Base-by-base conservation (phyloP, 768 basidiomycete genomes). In the Kwoniella mangroviensis region DNA sequence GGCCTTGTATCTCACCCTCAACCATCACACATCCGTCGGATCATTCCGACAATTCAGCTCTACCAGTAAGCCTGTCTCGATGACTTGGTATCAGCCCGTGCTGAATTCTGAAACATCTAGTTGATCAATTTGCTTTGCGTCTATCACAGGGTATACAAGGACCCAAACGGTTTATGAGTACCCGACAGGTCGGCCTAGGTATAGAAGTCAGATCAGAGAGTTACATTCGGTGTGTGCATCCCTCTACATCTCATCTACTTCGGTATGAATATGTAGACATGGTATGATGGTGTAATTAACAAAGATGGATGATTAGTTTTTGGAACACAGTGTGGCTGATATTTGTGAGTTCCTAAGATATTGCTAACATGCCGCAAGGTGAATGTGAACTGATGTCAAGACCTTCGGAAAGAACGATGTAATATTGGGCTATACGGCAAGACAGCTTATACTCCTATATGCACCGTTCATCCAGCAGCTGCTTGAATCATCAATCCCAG, bases 301-400 rank as follows among this genome's bases (percentile, higher is more conserved):
- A n/a, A n/a, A n/a, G n/a, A n/a, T n/a, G n/a, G n/a, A n/a, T n/a
- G n/a, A n/a, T n/a, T n/a, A n/a, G n/a, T n/a, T n/a, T 96, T 81
- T 95, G 92, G 85, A 97, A 95, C 77, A 89, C 88, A 40, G 86
- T 96, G 2, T 98, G 96, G 96, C 85, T 96, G 1, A 87, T 94
- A 34, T 80, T 93, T 11, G 81, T 81, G 21, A 69, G 81, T 62
- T 22, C 19, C 4, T 12, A 17, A 26, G 6, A 7, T 34, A 26
- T 43, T 65, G 28, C 19, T 7, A 40, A 7, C 41, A 43, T n/a
- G 17, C 45, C 45, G n/a, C 3, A 0, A 28, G 43, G 19, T 51
- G 19, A 34, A 28, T 26, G n/a, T 12, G 12, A 52, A 11, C 42
- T 19, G 63, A 19, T 67, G 49, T 41, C 22, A 58, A 11, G 11